Conservation (phyloP, 495 filamentous ascomycete species). For the Lophiotrema nucula region DNA sequence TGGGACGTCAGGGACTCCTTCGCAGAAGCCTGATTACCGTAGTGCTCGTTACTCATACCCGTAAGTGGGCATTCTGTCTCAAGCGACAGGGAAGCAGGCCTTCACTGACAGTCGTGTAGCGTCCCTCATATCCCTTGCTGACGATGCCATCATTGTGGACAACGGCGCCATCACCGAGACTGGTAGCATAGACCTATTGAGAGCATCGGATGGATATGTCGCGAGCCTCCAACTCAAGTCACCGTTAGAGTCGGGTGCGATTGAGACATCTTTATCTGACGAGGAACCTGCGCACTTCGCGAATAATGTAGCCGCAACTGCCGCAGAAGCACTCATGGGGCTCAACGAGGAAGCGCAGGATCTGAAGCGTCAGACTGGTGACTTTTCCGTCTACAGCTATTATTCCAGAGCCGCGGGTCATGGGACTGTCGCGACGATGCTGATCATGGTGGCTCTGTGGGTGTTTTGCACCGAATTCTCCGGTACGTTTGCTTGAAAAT, state of each 20-base stretch:
- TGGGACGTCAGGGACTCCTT: conserved; percentile 45
- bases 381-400: conserved; percentile 9
- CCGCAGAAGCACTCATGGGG: conserved; percentile 2
- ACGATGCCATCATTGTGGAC: conserved; percentile 7
- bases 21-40: conserved; percentile 41
- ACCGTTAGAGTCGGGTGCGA: no score
- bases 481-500: background rate
- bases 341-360: conserved; percentile 3
- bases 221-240: conserved; percentile 3
- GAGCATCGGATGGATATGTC: background rate
- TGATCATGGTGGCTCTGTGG: no score
- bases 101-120: conserved; percentile 11
- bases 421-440: no score
- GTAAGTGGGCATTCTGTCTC: conserved; percentile 3
- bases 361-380: conserved; percentile 6
- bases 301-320: conserved; percentile 6
- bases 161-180: conserved; percentile 5
- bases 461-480: no score
- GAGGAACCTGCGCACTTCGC: background rate
- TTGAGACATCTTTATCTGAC: conserved; percentile 3
- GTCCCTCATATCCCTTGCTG: conserved; percentile 4
- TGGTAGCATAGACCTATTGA: conserved; percentile 9
- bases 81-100: background rate
- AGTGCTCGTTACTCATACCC: conserved; percentile 43
- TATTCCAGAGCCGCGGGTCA: conserved; percentile 7